Evolutionary conservation across 2,329 filamentous ascomycete genomes (phyloP), one percentile per base, ranked within the genome.

Genomic region (Westerdykella ornata): DNA sequence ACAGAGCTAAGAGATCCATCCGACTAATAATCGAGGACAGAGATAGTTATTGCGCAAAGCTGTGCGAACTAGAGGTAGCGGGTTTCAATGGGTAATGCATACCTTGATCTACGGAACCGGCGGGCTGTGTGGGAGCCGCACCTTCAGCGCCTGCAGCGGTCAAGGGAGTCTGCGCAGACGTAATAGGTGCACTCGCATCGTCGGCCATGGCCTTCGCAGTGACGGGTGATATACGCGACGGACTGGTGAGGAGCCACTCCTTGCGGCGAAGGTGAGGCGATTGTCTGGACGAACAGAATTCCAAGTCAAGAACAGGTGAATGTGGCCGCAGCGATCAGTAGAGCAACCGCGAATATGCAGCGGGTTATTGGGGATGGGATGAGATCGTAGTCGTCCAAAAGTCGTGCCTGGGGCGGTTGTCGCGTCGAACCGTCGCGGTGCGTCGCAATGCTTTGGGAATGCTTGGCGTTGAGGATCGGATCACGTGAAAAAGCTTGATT

Each of bases 361-460:
- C 28, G 34, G 18, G 48, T 44, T 41, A 8, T 15, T 9, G 3
- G 31, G 16, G 53, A 53, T 49, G 51, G 51, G 42, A 55, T 53
- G 56, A 55, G 53, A 44, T 42, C 44, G 52, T 54, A 51, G 52
- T 49, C 55, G 58, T 47, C 49, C 11, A 48, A 54, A 49, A 8
- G 14, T 18, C 41, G 14, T 31, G 41, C 34, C 48, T 42, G 44
- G 41, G 16, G 34, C 5, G 34, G 9, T n/a, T 42, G 60, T 56
- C 59, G 57, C 59, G 57, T 57, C 52, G 51, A 46, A 44, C 48
- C 8, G 22, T 57, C 57, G 60, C 61, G 58, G 61, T 61, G 54
- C 45, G 47, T 43, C 44, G 31, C 44, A 51, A 49, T 46, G 49
- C 49, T 53, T 47, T 43, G 46, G 42, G 43, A 44, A 45, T 51